Conservation (phyloP, 257 asterid species). For the Pogostemon cablin region DNA sequence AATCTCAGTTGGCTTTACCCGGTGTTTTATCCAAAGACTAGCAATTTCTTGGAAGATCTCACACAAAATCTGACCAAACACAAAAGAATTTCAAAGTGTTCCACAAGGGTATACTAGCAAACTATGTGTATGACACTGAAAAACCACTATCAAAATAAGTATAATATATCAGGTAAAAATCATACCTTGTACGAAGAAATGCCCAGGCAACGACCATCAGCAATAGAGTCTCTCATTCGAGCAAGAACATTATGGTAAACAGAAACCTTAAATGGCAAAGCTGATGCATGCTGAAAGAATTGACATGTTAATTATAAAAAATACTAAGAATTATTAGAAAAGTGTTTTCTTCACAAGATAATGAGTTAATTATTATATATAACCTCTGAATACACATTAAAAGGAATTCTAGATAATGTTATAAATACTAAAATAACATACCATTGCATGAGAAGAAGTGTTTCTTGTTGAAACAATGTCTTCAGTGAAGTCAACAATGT, state of each 20-base stretch:
- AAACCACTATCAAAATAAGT: constrained; percentile 16
- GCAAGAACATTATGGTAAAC: constrained; percentile 62
- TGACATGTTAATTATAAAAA: constrained; percentile 15
- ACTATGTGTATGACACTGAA: background rate
- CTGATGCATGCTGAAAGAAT: constrained; percentile 44
- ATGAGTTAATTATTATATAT: background rate
- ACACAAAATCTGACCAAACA: constrained; percentile 56
- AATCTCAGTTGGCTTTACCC: constrained; percentile 52
- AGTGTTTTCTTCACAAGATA: constrained; percentile 7
- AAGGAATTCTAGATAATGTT: constrained; percentile 9
- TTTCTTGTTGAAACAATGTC: constrained; percentile 33
- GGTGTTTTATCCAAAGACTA: constrained; percentile 71
- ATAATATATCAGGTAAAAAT: constrained; percentile 10
- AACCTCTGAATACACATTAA: background rate
- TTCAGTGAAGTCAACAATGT: constrained; percentile 35
- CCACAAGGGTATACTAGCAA: constrained; percentile 20
- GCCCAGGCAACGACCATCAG: constrained; percentile 64
- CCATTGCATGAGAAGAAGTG: constrained; percentile 42
- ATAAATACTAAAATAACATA: constrained; percentile 31
- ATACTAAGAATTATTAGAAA: background rate
- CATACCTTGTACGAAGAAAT: constrained; percentile 59
- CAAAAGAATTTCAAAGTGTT: constrained; percentile 32
- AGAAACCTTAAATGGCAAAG: constrained; percentile 54
- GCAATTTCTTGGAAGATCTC: constrained; percentile 68
- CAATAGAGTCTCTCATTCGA: constrained; percentile 57